Evolutionary conservation across 441 rosid genomes (phyloP).

Genomic region (Flueggea neowawraea): DNA sequence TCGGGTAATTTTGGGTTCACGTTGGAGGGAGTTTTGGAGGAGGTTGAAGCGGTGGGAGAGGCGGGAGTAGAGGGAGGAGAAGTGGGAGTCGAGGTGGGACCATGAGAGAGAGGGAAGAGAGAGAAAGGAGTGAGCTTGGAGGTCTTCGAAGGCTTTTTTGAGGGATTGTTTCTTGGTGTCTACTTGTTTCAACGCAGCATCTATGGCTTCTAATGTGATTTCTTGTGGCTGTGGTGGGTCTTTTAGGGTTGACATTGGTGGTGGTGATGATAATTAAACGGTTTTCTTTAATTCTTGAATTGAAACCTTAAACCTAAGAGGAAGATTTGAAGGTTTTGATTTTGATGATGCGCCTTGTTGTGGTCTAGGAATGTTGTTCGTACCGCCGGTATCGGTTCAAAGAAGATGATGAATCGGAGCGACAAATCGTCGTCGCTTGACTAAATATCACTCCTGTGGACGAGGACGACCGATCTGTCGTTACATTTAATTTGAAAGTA

Average conservation of each 20-base stretch:
- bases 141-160: slow-evolving; percentile 60
- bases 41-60: slow-evolving; percentile 36
- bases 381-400: no score
- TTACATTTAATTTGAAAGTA: no score
- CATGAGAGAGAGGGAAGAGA: slow-evolving; percentile 42
- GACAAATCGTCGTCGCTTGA: no score
- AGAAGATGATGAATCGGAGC: no score
- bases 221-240: slow-evolving; percentile 8
- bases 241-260: slow-evolving; percentile 1
- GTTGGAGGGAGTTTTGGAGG: slow-evolving; percentile 23
- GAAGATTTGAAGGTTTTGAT: no score
- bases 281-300: no score
- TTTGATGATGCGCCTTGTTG: no score
- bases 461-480: no score
- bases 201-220: slow-evolving; percentile 36
- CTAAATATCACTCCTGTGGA: no score
- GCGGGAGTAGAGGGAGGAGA: slow-evolving; percentile 39
- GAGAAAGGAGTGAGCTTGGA: slow-evolving; percentile 45
- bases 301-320: no score
- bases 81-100: slow-evolving; percentile 66
- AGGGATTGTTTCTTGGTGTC: slow-evolving; percentile 51
- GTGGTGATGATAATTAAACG: not conserved
- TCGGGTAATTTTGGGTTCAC: not conserved
- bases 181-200: slow-evolving; percentile 44
- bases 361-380: no score